Conservation (phyloP, 441 rosid genomes). For the Geranium incanum region DNA sequence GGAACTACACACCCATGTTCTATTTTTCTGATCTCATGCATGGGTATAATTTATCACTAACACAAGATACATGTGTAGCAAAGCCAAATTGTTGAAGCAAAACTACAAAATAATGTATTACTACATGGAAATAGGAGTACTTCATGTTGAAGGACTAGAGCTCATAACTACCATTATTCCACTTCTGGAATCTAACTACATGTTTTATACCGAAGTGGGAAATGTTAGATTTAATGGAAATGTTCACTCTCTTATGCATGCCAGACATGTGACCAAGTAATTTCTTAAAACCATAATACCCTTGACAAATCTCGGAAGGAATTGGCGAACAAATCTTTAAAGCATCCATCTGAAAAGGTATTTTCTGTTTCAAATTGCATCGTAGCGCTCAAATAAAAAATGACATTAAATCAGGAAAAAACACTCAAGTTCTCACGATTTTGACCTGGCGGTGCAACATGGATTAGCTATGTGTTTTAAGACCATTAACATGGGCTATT, state of each 20-base stretch:
- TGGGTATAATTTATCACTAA: constrained; percentile 1
- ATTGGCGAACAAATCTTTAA: too few species aligned
- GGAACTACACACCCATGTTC: background rate
- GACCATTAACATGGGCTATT: too few species aligned
- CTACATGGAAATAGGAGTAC: background rate
- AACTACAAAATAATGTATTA: background rate
- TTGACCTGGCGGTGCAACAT: too few species aligned
- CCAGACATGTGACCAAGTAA: background rate
- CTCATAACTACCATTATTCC: background rate
- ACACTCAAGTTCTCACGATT: too few species aligned
- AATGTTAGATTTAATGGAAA: background rate
- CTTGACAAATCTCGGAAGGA: background rate
- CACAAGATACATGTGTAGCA: background rate
- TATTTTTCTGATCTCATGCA: background rate
- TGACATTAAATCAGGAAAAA: too few species aligned
- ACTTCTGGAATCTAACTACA: background rate
- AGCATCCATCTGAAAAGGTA: too few species aligned
- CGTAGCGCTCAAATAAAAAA: too few species aligned
- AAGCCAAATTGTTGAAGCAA: background rate
- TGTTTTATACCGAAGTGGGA: background rate
- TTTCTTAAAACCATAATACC: background rate
- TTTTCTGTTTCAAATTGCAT: too few species aligned
- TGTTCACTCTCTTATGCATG: background rate
- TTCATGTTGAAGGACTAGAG: background rate
- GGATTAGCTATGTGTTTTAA: too few species aligned